These are phyloP conservation scores for Psilocybe sp. DNA, from an alignment of 768 basidiomycete species.

Conservation along the genomic window DNA sequence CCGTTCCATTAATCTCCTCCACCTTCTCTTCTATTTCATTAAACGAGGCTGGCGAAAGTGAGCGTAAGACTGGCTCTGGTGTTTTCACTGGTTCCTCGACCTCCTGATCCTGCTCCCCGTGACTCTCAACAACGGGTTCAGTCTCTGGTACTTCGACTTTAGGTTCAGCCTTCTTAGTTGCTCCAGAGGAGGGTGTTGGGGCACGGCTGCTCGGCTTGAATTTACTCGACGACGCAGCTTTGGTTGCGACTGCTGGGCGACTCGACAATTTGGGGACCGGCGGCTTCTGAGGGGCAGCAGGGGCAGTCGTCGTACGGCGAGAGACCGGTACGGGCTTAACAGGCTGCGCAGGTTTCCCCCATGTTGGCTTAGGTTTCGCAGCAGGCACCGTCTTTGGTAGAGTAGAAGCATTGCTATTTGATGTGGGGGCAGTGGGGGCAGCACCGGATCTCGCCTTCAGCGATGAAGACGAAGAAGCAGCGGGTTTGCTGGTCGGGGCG, in stretches of 20 bases:
- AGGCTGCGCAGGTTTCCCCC: slow-evolving; percentile 7
- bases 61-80: no score
- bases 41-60: no score
- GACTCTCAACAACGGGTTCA: neutral
- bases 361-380: slow-evolving; percentile 9
- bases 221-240: neutral
- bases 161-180: neutral
- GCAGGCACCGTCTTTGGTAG: slow-evolving; percentile 12
- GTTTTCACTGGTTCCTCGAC: neutral
- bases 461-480: slow-evolving; percentile 6
- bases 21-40: no score
- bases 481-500: neutral
- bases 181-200: neutral
- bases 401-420: slow-evolving; percentile 1
- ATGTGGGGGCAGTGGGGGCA: neutral
- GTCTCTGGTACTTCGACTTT: neutral
- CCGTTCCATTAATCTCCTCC: no score
- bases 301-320: slow-evolving; percentile 10
- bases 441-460: neutral
- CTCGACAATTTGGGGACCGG: slow-evolving; percentile 8
- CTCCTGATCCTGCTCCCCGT: neutral
- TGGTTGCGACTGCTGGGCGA: slow-evolving; percentile 1
- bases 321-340: slow-evolving; percentile 10
- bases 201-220: neutral
- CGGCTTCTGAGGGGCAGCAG: slow-evolving; percentile 16